Conservation (phyloP, 2,329 filamentous ascomycete genomes). For the Fusarium sp. region DNA sequence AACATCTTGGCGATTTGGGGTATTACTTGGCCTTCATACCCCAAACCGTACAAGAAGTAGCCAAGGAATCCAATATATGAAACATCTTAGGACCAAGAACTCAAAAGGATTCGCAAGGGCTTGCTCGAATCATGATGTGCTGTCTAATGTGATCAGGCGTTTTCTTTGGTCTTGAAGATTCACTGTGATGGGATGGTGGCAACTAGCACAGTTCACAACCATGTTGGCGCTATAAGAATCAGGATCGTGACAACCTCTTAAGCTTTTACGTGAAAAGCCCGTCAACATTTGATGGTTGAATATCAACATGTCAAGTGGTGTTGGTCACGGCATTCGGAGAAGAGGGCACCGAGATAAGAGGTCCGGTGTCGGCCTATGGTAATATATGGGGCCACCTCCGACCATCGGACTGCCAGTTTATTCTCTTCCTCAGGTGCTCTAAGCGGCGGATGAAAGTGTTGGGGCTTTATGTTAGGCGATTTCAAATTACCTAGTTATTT, state of each 20-base stretch:
- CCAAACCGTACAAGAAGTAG: background rate
- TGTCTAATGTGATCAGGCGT: too few relatives aligned
- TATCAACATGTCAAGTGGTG: background rate
- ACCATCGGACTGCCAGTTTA: background rate
- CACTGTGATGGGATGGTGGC: background rate
- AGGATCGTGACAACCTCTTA: accelerated
- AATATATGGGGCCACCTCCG: background rate
- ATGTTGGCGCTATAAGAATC: background rate
- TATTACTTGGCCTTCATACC: background rate
- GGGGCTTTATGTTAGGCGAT: background rate
- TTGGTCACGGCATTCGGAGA: background rate
- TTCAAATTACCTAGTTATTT: accelerated
- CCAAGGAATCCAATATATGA: background rate
- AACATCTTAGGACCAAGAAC: background rate
- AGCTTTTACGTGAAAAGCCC: background rate
- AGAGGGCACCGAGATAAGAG: background rate
- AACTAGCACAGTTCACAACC: too few relatives aligned
- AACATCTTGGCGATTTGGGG: background rate
- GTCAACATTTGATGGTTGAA: background rate
- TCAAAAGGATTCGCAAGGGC: too few relatives aligned
- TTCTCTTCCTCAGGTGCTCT: background rate
- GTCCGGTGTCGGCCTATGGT: background rate
- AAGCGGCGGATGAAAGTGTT: background rate
- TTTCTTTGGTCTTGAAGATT: too few relatives aligned
- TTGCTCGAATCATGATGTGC: background rate